Evolutionary conservation across 2,329 filamentous ascomycete genomes (phyloP).

Genomic region (Colletotrichum navitas): DNA sequence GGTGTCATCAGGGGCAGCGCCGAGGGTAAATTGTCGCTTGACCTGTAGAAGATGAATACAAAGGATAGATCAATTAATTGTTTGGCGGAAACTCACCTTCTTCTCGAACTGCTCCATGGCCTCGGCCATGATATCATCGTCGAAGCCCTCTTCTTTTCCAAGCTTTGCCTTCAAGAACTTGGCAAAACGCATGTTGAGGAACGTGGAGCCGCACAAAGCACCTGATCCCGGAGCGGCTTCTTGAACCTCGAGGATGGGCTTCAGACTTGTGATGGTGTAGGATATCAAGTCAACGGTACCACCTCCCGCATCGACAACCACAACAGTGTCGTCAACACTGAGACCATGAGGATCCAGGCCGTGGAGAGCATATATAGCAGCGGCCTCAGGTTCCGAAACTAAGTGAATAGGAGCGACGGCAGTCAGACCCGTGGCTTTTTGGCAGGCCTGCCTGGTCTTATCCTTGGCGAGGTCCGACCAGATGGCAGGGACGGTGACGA

Average conservation of each 20-base stretch:
- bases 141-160: constrained; percentile 58
- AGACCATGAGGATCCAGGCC: constrained; percentile 57
- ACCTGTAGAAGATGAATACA: constrained; percentile 48
- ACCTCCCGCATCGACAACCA: constrained; percentile 67
- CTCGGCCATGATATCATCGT: constrained; percentile 55
- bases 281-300: constrained; percentile 68
- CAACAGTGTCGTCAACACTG: constrained; percentile 60
- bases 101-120: constrained; percentile 61
- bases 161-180: constrained; percentile 59
- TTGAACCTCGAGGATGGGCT: constrained; percentile 60
- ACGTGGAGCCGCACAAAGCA: constrained; percentile 62
- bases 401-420: constrained; percentile 55
- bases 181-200: constrained; percentile 62
- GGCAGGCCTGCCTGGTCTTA: constrained; percentile 60
- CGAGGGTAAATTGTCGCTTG: constrained; percentile 48
- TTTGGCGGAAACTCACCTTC: constrained; percentile 46
- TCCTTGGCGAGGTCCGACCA: constrained; percentile 69
- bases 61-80: constrained; percentile 39
- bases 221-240: constrained; percentile 64
- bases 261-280: constrained; percentile 60
- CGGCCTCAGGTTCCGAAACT: constrained; percentile 66
- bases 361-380: constrained; percentile 63
- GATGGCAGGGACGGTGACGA: constrained; percentile 70
- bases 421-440: constrained; percentile 51
- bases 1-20: constrained; percentile 52